phyloP scores from a whole-genome alignment of 768 basidiomycete species.

The Leccinum variicolor region DNA sequence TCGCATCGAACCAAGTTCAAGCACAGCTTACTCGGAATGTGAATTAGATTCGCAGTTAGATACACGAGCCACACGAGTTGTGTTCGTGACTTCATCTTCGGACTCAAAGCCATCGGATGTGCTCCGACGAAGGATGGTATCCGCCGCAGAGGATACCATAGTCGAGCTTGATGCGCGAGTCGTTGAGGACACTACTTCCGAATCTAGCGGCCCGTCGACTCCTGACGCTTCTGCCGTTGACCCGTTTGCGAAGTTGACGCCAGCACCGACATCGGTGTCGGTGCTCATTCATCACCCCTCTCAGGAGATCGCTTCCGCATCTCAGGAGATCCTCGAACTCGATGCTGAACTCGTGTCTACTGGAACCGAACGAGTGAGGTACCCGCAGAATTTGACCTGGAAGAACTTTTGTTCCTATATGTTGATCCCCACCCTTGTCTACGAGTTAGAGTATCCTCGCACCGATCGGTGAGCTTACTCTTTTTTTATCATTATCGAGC shows the following conservation, averaged over 20 bases:
- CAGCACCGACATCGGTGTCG: conserved; percentile 35
- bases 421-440: conserved; percentile 88
- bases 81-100: conserved; percentile 45
- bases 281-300: conserved; percentile 64
- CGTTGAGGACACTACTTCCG: background rate
- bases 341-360: conserved; percentile 71
- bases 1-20: conserved; percentile 29
- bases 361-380: conserved; percentile 65
- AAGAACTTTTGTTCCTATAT: conserved; percentile 84
- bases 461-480: conserved; percentile 62
- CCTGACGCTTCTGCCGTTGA: conserved; percentile 7
- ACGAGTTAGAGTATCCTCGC: conserved; percentile 94
- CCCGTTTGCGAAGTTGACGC: background rate
- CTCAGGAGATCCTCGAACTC: conserved; percentile 73
- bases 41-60: conserved; percentile 25
- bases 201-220: conserved; percentile 2
- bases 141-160: conserved; percentile 22
- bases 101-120: conserved; percentile 50
- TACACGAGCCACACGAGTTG: conserved; percentile 46
- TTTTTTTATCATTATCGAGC: background rate
- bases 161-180: conserved; percentile 3
- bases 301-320: conserved; percentile 59
- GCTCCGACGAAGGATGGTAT: conserved; percentile 56
- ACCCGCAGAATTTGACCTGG: conserved; percentile 82
- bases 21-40: conserved; percentile 19